These are phyloP conservation scores for Nothopassalora personata DNA, from an alignment of 2,329 filamentous ascomycete species.

Conservation along the genomic window DNA sequence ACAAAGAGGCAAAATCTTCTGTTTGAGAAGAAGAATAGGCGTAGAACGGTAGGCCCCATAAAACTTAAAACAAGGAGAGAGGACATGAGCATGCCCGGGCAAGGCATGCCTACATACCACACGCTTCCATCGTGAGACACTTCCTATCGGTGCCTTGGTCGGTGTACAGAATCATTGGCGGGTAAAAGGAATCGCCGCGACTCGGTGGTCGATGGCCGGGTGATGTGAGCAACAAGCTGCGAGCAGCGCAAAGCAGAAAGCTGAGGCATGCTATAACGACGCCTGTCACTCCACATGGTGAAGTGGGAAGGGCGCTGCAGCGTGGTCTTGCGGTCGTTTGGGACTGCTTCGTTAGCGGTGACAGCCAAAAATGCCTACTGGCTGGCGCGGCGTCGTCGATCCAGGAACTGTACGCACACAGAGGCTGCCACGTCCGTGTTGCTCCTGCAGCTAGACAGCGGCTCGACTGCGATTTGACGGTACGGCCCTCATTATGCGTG, in stretches of 20 bases:
- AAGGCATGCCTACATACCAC: slow-evolving; percentile 4
- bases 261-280: slow-evolving; percentile 20
- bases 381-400: slow-evolving; percentile 12
- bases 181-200: slow-evolving; percentile 9
- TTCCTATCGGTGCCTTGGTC: slow-evolving; percentile 9
- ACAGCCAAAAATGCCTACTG: slow-evolving; percentile 20
- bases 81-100: not conserved
- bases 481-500: slow-evolving; percentile 4
- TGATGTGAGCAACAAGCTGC: slow-evolving; percentile 5
- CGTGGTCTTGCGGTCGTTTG: slow-evolving; percentile 12
- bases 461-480: not conserved
- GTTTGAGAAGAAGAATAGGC: slow-evolving; percentile 5
- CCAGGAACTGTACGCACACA: slow-evolving; percentile 21
- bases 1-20: slow-evolving; percentile 9
- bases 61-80: slow-evolving; percentile 7
- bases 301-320: not conserved
- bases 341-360: slow-evolving; percentile 8
- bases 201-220: not conserved
- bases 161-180: slow-evolving; percentile 21
- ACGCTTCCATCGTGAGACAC: not conserved
- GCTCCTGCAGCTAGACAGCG: slow-evolving; percentile 14
- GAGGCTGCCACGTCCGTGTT: slow-evolving; percentile 28
- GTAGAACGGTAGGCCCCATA: not conserved
- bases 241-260: slow-evolving; percentile 1
- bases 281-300: slow-evolving; percentile 5